Evolutionary conservation across 306 rosid genomes (phyloP).

Genomic region (Malus sieversii): DNA sequence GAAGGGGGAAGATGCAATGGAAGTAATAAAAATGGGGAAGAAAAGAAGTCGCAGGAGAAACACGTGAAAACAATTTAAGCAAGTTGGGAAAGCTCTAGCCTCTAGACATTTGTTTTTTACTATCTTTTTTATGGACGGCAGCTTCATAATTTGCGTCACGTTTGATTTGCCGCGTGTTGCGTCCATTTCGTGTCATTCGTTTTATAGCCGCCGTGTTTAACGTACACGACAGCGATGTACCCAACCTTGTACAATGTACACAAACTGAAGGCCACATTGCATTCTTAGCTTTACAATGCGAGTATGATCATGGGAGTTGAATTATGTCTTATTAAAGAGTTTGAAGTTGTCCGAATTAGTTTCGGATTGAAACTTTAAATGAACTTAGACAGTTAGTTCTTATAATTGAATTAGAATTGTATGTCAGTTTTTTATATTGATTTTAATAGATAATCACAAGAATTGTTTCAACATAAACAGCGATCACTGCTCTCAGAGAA

Average conservation of each 20-base stretch:
- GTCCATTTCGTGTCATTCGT: background rate
- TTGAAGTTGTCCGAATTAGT: no score
- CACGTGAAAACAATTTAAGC: background rate
- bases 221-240: background rate
- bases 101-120: no score
- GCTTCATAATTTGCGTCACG: background rate
- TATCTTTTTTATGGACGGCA: background rate
- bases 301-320: no score
- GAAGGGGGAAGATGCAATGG: no score
- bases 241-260: background rate
- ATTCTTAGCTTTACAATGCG: no score
- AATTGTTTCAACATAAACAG: no score
- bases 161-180: background rate
- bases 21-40: background rate
- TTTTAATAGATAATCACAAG: no score
- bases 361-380: background rate
- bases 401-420: background rate
- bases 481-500: no score
- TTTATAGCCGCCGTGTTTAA: background rate
- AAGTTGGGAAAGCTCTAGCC: background rate
- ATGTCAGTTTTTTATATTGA: no score
- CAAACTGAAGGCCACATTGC: no score
- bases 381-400: background rate
- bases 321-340: no score
- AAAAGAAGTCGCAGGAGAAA: background rate